Evolutionary conservation across 2,329 filamentous ascomycete genomes (phyloP), one percentile per base, ranked within the genome.

Genomic region (Arthrobotrys iridis): DNA sequence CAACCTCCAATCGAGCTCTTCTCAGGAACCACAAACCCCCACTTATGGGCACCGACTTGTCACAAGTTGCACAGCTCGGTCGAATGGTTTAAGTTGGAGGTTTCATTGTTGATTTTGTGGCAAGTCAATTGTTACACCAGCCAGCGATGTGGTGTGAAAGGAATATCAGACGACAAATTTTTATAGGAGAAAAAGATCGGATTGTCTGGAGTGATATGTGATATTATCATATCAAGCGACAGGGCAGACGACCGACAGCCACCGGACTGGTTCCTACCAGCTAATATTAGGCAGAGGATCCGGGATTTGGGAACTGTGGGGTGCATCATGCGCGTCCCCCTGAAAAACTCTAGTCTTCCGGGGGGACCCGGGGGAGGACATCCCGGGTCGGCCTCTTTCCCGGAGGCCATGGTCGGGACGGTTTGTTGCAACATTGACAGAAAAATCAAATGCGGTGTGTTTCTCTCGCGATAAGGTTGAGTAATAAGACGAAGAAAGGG

Each of bases 251-350:
- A 68, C 64, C 11, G 40, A 59, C 65, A 60, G 55, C 65, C 65
- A 68, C 55, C 45, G 60, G 50, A 50, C 60, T 65, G 60, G 70
- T 74, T 67, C 70, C 70, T 55, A 55, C 50, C 50, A 55, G 50
- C 50, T 66, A 66, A 67, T 66, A 74, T 74, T 66, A 74, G 52
- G 59, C 63, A 62, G 45, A 71, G 57, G 52, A 62, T 74, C 62
- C 62, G 55, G 70, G 70, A 74, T 66, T 74, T 74, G 68, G 68
- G 68, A 73, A 73, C 59, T 74, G 70, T 60, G 70, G 70, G 70
- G 70, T 74, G 70, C 70, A 46, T 74, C 62, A 74, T 74, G 70
- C 70, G 62, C 60, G 70, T 63, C 62, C 70, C 59, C 70, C 70
- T 65, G 63, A 74, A 74, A 52, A 66, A 60, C 45, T 60, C 41